Base-by-base conservation (phyloP, 495 filamentous ascomycete species). In the Clohesyomyces aquaticus region DNA sequence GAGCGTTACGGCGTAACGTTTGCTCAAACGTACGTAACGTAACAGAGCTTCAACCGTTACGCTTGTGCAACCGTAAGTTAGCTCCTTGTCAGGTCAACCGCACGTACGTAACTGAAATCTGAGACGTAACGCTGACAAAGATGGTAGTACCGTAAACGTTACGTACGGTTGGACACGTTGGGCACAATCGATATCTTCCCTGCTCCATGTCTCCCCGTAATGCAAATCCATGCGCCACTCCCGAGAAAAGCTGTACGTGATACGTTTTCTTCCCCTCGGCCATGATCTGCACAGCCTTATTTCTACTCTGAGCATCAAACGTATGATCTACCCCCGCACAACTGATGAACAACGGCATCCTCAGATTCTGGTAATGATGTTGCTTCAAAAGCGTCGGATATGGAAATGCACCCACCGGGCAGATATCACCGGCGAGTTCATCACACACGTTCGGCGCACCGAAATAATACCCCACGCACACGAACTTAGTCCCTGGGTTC, bases 391-490 rank as follows among this genome's bases (percentile, higher is more conserved):
- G 65, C 1, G 74, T 70, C 10, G 77, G 77, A 62, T 79, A 76
- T 1, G 75, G 76, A 64, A 79, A 77, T 4, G 76, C 77, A 10
- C 77, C 77, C 1, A 71, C 76, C 1, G 69, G 41, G 23, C 70
- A 62, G 1, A 50, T n/a, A 21, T 57, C 70, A 10, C 52, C 61
- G 8, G 71, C 68, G 1, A 79, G 64, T n/a, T 70, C 47, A 46
- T 75, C 32, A 50, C 68, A 74, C 1, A 77, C 76, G 55, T 74
- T 78, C 23, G 76, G 77, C 1, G 77, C 77, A 25, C 77, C 77
- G 51, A 76, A 79, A 57, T 77, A 78, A 63, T 77, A 79, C 12
- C 76, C 77, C 12, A 77, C 75, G 53, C 73, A 75, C 35, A 66
- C 72, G 61, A 71, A 78, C 49, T 74, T 75, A 4, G 74, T 72